Evolutionary conservation across 2,329 filamentous ascomycete species (phyloP).

Genomic region (Aspergillus sp.): DNA sequence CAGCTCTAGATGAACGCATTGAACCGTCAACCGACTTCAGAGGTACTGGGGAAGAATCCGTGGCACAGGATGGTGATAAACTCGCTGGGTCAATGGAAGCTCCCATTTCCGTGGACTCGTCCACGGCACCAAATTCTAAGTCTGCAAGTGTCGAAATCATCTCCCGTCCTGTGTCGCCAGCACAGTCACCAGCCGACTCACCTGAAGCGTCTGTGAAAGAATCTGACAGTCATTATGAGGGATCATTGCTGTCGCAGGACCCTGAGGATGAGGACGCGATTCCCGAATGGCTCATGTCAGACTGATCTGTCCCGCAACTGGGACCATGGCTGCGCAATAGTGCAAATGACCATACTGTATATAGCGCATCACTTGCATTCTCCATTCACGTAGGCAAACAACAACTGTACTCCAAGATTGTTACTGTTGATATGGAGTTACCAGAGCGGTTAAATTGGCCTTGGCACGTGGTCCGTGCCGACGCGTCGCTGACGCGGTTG

Average conservation of each 20-base stretch:
- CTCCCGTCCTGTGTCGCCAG: slow-evolving; percentile 18
- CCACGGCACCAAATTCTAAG: slow-evolving; percentile 19
- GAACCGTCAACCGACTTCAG: not conserved
- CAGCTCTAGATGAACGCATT: not conserved
- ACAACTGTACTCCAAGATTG: too few relatives aligned
- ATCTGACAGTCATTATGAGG: slow-evolving; percentile 42
- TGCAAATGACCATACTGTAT: not conserved
- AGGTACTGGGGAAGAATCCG: not conserved
- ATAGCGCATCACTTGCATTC: not conserved
- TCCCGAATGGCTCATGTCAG: slow-evolving; percentile 59
- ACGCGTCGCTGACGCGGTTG: slow-evolving; percentile 2
- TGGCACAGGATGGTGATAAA: not conserved
- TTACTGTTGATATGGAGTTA: not conserved
- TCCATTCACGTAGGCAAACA: too few relatives aligned
- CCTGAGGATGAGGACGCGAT: slow-evolving; percentile 66
- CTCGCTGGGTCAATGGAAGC: slow-evolving; percentile 19
- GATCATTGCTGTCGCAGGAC: slow-evolving; percentile 59
- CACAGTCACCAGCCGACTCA: slow-evolving; percentile 9
- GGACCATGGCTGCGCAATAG: not conserved
- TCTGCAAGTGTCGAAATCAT: slow-evolving; percentile 26
- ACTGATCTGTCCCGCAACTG: slow-evolving; percentile 14
- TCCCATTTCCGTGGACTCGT: slow-evolving; percentile 26
- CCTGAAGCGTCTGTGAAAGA: slow-evolving; percentile 19
- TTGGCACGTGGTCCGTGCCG: not conserved
- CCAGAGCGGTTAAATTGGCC: slow-evolving; percentile 1